These are phyloP conservation scores for Colletotrichum endophyticum DNA, from an alignment of 2,329 filamentous ascomycete species.

Conservation along the genomic window DNA sequence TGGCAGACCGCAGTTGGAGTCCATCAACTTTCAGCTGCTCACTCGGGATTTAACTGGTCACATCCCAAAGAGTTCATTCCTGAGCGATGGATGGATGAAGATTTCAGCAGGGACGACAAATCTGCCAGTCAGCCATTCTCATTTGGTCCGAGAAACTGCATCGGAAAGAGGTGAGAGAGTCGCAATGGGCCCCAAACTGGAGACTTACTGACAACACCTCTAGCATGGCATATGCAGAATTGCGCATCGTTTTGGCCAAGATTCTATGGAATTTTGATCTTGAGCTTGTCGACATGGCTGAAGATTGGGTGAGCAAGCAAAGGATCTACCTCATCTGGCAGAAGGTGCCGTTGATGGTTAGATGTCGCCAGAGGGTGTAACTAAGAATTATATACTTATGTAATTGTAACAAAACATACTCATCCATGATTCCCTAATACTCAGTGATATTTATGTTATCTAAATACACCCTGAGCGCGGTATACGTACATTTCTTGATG, in stretches of 20 bases:
- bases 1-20: conserved; percentile 3
- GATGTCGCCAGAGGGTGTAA: not conserved
- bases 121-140: conserved; percentile 53
- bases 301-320: conserved; percentile 41
- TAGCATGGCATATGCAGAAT: conserved; percentile 50
- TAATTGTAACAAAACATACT: not conserved
- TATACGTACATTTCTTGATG: not conserved
- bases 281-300: conserved; percentile 33
- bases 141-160: conserved; percentile 52
- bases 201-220: not conserved
- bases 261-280: conserved; percentile 52
- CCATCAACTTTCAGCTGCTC: conserved; percentile 1
- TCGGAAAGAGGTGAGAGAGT: conserved; percentile 48
- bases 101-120: not conserved
- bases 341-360: conserved; percentile 21
- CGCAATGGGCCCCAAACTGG: not conserved
- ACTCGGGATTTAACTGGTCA: conserved; percentile 26
- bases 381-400: not conserved
- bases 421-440: not conserved
- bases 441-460: not conserved
- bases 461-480: not conserved
- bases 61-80: conserved; percentile 40
- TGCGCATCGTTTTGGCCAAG: conserved; percentile 49
- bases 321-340: conserved; percentile 42
- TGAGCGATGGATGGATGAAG: conserved; percentile 38